Conservation (phyloP, 2,329 filamentous ascomycete species). For the Dothistroma septosporum region DNA sequence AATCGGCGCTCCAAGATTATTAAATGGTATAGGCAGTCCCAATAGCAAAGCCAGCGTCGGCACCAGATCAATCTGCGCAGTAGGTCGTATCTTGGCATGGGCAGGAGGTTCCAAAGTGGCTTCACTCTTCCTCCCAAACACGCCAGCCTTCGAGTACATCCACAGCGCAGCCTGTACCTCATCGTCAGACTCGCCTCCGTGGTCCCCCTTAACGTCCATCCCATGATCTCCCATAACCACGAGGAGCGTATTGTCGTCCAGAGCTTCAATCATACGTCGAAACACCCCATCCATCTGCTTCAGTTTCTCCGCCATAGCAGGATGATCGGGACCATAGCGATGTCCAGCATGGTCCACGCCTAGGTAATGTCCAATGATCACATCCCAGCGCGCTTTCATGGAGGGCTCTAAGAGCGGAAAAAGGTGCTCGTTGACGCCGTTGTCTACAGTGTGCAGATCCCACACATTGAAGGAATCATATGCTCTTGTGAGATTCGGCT, state of each 20-base stretch:
- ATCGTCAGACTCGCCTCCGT: slow-evolving; percentile 96
- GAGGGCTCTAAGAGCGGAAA: slow-evolving; percentile 70
- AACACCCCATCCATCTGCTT: slow-evolving; percentile 85
- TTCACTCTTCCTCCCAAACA: slow-evolving; percentile 73
- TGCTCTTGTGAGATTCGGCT: slow-evolving; percentile 75
- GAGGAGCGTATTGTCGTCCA: slow-evolving; percentile 83
- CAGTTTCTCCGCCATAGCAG: slow-evolving; percentile 85
- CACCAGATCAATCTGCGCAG: slow-evolving; percentile 87
- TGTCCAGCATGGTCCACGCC: slow-evolving; percentile 97
- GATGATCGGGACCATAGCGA: slow-evolving; percentile 87
- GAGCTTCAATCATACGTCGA: slow-evolving; percentile 61
- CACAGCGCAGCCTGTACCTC: slow-evolving; percentile 92
- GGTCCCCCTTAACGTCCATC: slow-evolving; percentile 95
- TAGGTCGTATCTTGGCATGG: slow-evolving; percentile 73
- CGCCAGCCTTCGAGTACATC: slow-evolving; percentile 90
- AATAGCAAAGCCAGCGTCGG: slow-evolving; percentile 84
- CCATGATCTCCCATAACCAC: slow-evolving; percentile 99
- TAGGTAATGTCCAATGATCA: slow-evolving; percentile 90
- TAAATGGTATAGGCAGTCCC: slow-evolving; percentile 90
- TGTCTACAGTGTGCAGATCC: slow-evolving; percentile 95
- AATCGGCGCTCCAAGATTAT: slow-evolving; percentile 88
- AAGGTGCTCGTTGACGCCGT: slow-evolving; percentile 87
- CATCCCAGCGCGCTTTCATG: slow-evolving; percentile 73
- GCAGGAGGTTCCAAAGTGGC: slow-evolving; percentile 55
- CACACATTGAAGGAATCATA: slow-evolving; percentile 99